Evolutionary conservation across 2,329 filamentous ascomycete genomes (phyloP), one percentile per base, ranked within the genome.

Genomic region (Cladosporium sp.): DNA sequence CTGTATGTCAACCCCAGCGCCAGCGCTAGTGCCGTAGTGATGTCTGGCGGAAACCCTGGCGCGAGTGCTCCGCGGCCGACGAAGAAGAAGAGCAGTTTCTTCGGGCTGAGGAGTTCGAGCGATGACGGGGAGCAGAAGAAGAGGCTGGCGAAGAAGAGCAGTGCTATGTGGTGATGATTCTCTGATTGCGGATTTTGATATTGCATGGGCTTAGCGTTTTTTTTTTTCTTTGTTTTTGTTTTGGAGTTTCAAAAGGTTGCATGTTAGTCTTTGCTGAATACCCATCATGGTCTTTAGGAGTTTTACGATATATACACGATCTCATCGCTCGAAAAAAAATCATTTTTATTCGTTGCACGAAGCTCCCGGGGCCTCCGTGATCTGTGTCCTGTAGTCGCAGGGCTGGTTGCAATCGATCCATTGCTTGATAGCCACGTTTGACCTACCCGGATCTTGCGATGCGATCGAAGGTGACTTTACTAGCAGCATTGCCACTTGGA

Each of bases 91-190:
- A 78, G 73, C 66, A 75, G 72, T 64, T 77, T 79, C 64, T 78
- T 75, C 63, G 75, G 76, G 1, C 62, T 79, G 66, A 72, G 75
- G 59, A 73, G 73, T 58, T 60, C 65, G 66, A 75, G 74, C 53
- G 74, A 77, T 62, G 72, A 74, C 23, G 69, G 53, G 57, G 66
- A 70, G 49, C 63, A 68, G 35, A 59, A 59, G 35, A 69, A 63
- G 62, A 78, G 76, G 63, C 68, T 81, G 67, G 73, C 72, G 65
- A 81, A 81, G 73, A 81, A 81, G 71, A 74, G 77, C 65, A 80
- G 79, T 67, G 76, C 78, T 56, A 78, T 81, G 76, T 81, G 80
- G 71, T 81, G 64, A 46, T 21, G 40, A 11, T 46, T n/a, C 28
- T 49, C 8, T 46, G 7, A 10, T 44, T 44, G 7, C 1, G n/a